Percentiles rank a stretch among this genome's conserved stretches.
phyloP scores from a whole-genome alignment of 768 basidiomycete genomes.

The Leucosporidium scottii region DNA sequence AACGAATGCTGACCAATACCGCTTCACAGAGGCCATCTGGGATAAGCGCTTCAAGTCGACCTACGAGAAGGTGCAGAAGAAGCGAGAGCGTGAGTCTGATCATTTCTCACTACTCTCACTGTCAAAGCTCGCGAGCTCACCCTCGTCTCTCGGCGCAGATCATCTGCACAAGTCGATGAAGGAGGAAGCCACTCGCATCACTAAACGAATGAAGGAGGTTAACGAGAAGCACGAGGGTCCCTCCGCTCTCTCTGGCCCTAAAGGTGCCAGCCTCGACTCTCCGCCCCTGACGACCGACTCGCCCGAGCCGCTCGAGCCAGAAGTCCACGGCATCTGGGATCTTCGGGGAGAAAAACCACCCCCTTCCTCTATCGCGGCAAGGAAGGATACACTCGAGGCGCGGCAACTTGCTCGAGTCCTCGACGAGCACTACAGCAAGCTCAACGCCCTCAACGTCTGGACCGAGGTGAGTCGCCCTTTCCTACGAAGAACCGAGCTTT shows the following conservation, averaged over 20 bases:
- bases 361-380: constrained; percentile 81
- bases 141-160: not conserved
- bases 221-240: constrained; percentile 36
- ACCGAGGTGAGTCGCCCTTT: constrained; percentile 2
- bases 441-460: constrained; percentile 26
- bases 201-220: constrained; percentile 49
- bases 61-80: constrained; percentile 56
- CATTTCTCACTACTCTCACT: constrained; percentile 34
- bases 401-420: constrained; percentile 24
- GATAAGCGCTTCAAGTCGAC: constrained; percentile 61
- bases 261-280: constrained; percentile 2
- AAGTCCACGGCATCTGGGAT: constrained; percentile 66
- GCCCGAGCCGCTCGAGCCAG: constrained; percentile 36
- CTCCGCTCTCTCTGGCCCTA: constrained; percentile 21
- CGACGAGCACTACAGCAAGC: constrained; percentile 27
- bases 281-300: constrained; percentile 29
- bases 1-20: constrained; percentile 8
- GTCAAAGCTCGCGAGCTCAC: not conserved
- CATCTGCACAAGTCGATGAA: constrained; percentile 50
- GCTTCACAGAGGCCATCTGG: constrained; percentile 51
- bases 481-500: too few relatives aligned
- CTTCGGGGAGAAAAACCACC: constrained; percentile 78
- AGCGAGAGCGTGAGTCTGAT: constrained; percentile 54
- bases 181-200: constrained; percentile 55
- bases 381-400: constrained; percentile 61